Evolutionary conservation across 2,329 filamentous ascomycete species (phyloP), one percentile per base, ranked within the genome.

Genomic region (Hypoxylon sp.): DNA sequence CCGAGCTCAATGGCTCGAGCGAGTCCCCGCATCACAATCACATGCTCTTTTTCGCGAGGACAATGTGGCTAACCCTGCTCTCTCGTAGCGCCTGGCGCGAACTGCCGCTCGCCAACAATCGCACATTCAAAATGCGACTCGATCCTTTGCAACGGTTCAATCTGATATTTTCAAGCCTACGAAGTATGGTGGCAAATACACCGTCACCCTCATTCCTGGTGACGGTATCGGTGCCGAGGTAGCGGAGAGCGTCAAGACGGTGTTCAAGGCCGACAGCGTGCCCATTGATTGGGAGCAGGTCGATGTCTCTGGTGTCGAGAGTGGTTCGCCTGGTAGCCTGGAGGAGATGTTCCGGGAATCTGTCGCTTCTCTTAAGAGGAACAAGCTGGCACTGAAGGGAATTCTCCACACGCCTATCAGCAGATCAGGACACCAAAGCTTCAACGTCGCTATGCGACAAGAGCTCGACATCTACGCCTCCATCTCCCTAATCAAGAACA

Each of bases 391-490:
- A 77, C 89, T 99, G 79, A 99, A 99, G 90, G 96, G 96, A 83
- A 99, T 99, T 82, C 89, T 99, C 51, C 95, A 98, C 88, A 99
- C 96, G 27, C 96, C 96, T 75, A 93, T 99, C 81, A 93, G 95
- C 86, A 91, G 96, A 77, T 97, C 95, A 73, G 96, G 96, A 78
- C 96, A 99, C 89, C 94, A 97, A 85, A 97, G 93, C 76, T 99
- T 99, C 94, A 99, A 99, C 87, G 96, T 99, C 76, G 96, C 96
- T 77, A 91, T 99, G 82, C 94, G 96, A 79, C 96, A 99, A 87
- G 96, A 98, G 85, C 93, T 99, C 81, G 96, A 99, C 85, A 98
- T 99, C 84, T 99, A 98, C 86, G 96, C 96, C 81, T 97, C 93
- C 74, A 96, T 99, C 81, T 93, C 94, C 79, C 89, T 98, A 75